phyloP scores from a whole-genome alignment of 2,329 filamentous ascomycete genomes.

The Juglanconis oblonga region DNA sequence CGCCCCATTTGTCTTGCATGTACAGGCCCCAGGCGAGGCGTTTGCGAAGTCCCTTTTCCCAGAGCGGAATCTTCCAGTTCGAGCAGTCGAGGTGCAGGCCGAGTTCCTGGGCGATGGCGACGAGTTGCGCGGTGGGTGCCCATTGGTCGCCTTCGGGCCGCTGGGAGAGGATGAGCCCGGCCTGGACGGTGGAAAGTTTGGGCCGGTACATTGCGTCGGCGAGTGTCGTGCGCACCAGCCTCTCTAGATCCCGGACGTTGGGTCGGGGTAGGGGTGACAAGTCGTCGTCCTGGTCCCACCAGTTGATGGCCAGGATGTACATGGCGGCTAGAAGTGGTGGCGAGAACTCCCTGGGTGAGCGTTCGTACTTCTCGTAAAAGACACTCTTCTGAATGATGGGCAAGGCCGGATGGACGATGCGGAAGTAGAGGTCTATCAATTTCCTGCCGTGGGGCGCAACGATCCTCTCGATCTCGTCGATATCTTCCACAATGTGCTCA shows the following conservation, averaged over 20 bases:
- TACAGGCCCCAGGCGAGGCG: constrained; percentile 63
- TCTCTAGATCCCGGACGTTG: constrained; percentile 33
- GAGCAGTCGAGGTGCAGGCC: constrained; percentile 61
- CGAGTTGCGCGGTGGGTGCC: constrained; percentile 49
- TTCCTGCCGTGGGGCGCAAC: constrained; percentile 62
- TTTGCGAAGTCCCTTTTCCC: constrained; percentile 61
- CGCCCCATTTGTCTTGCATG: constrained; percentile 74
- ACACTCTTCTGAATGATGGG: constrained; percentile 60
- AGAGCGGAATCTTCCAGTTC: constrained; percentile 58
- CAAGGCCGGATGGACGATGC: constrained; percentile 56
- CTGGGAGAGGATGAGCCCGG: constrained; percentile 52
- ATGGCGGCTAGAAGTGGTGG: constrained; percentile 58
- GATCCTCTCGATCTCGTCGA: constrained; percentile 61
- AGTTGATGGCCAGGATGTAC: constrained; percentile 60
- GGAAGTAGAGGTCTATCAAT: constrained; percentile 66
- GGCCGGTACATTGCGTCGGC: constrained; percentile 47
- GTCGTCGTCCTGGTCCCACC: constrained; percentile 56
- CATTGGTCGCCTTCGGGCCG: constrained; percentile 44
- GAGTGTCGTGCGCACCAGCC: constrained; percentile 38
- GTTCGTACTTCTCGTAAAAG: constrained; percentile 58
- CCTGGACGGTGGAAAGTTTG: constrained; percentile 55
- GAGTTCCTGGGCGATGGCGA: constrained; percentile 56
- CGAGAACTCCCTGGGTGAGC: constrained; percentile 56
- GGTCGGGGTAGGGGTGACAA: constrained; percentile 45
- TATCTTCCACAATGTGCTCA: constrained; percentile 66